A percentile compares a stretch with the other conserved stretches of the same genome.
Evolutionary conservation across 352 stramenopile species (phyloP).

Genomic region (Globisporangium carolinianum): DNA sequence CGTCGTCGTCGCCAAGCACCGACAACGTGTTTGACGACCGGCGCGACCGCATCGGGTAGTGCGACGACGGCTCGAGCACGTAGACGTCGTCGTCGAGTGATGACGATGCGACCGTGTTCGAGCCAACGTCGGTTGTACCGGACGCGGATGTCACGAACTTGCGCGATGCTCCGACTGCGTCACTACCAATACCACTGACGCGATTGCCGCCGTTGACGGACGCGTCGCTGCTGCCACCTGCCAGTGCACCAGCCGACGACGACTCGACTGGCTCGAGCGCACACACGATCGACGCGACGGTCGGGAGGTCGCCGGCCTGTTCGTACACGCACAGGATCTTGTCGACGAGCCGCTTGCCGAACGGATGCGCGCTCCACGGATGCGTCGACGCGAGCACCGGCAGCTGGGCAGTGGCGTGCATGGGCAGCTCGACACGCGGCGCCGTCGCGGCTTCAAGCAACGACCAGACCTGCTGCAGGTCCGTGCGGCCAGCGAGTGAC

Average conservation of each 20-base stretch:
- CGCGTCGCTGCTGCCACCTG: not conserved
- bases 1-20: constrained; percentile 28
- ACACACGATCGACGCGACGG: constrained; percentile 75
- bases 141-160: not conserved
- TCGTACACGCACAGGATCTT: constrained; percentile 81
- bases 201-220: constrained; percentile 1
- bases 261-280: constrained; percentile 37
- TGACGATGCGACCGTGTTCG: constrained; percentile 6
- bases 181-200: not conserved
- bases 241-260: not conserved
- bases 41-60: constrained; percentile 11
- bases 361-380: constrained; percentile 75
- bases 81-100: constrained; percentile 17
- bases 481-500: constrained; percentile 40
- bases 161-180: not conserved
- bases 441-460: constrained; percentile 64
- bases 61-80: constrained; percentile 5
- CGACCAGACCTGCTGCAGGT: constrained; percentile 81
- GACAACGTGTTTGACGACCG: constrained; percentile 34
- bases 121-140: not conserved
- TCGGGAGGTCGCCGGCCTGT: constrained; percentile 62
- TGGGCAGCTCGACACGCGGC: constrained; percentile 35
- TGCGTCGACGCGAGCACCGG: constrained; percentile 34
- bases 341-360: constrained; percentile 67
- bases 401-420: constrained; percentile 24